These are phyloP conservation scores for Zarea fungicola DNA, from an alignment of 2,329 filamentous ascomycete genomes.

Conservation along the genomic window DNA sequence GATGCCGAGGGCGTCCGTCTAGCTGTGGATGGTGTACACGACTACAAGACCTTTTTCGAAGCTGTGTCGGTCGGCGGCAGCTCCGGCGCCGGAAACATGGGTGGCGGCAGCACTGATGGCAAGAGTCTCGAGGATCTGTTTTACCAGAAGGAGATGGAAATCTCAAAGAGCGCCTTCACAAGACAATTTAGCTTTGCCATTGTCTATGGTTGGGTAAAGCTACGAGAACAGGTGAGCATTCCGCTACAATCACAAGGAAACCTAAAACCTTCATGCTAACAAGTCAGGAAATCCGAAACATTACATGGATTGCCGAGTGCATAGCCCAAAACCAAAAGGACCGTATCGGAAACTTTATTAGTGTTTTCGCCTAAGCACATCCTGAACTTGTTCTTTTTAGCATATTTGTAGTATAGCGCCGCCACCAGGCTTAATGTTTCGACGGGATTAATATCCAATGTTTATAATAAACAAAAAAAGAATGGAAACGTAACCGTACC, in stretches of 20 bases:
- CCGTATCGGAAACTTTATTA: constrained; percentile 97
- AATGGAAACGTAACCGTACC: no score
- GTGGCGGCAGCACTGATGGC: constrained; percentile 70
- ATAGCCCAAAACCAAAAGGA: constrained; percentile 99
- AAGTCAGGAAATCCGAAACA: constrained; percentile 90
- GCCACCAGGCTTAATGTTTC: constrained; percentile 31
- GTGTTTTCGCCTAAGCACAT: constrained; percentile 63
- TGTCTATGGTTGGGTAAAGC: constrained; percentile 96
- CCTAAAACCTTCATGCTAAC: constrained; percentile 24
- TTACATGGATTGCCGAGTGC: constrained; percentile 99
- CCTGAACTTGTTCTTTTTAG: constrained; percentile 20
- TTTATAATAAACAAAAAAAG: no score
- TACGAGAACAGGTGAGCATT: constrained; percentile 82
- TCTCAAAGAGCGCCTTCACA: constrained; percentile 91
- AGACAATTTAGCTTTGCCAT: constrained; percentile 92
- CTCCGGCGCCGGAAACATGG: constrained; percentile 76
- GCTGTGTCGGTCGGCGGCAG: constrained; percentile 72
- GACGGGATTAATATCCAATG: constrained; percentile 22
- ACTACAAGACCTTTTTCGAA: constrained; percentile 96
- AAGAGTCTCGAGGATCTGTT: constrained; percentile 96
- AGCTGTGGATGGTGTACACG: constrained; percentile 85
- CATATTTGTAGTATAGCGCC: constrained; percentile 40
- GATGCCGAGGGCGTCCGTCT: constrained; percentile 91
- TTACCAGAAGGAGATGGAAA: constrained; percentile 99
- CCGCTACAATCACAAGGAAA: no score